These are phyloP conservation scores for Mycotypha africana DNA, from an alignment of 371 early-diverging fungal species.

Conservation along the genomic window DNA sequence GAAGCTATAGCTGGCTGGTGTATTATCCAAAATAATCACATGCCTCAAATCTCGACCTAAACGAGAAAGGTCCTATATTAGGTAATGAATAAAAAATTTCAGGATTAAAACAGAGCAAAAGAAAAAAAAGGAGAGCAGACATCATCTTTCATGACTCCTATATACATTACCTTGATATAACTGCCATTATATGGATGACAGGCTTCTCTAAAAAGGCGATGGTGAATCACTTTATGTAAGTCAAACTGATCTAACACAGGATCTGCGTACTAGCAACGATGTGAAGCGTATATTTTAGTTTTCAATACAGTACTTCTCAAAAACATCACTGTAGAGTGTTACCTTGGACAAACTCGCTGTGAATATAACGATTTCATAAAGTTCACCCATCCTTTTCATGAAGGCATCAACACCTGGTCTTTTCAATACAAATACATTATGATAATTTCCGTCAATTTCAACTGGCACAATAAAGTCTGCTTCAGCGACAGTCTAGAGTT, in stretches of 20 bases:
- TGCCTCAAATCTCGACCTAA: conserved; percentile 73
- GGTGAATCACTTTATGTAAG: conserved; percentile 68
- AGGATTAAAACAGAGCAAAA: too few species aligned
- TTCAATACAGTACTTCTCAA: too few species aligned
- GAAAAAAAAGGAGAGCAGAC: too few species aligned
- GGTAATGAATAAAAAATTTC: too few species aligned
- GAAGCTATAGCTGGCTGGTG: conserved; percentile 89
- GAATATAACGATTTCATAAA: conserved; percentile 91
- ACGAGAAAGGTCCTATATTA: conserved; percentile 61
- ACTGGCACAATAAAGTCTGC: conserved; percentile 82
- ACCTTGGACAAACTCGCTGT: conserved; percentile 91
- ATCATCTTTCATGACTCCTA: background rate
- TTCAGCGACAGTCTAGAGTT: conserved; percentile 45
- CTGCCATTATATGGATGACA: conserved; percentile 88
- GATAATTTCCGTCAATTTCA: conserved; percentile 80
- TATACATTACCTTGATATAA: conserved; percentile 78
- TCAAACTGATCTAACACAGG: conserved; percentile 92
- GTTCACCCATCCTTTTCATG: conserved; percentile 71
- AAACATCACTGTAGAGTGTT: conserved; percentile 12
- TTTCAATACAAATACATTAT: conserved; percentile 90
- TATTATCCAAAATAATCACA: conserved; percentile 80
- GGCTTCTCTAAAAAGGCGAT: conserved; percentile 89
- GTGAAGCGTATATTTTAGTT: too few species aligned
- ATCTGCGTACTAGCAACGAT: conserved; percentile 91
- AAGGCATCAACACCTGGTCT: conserved; percentile 91